Conservation (phyloP, 768 basidiomycete species). For the Pisolithus microcarpus region DNA sequence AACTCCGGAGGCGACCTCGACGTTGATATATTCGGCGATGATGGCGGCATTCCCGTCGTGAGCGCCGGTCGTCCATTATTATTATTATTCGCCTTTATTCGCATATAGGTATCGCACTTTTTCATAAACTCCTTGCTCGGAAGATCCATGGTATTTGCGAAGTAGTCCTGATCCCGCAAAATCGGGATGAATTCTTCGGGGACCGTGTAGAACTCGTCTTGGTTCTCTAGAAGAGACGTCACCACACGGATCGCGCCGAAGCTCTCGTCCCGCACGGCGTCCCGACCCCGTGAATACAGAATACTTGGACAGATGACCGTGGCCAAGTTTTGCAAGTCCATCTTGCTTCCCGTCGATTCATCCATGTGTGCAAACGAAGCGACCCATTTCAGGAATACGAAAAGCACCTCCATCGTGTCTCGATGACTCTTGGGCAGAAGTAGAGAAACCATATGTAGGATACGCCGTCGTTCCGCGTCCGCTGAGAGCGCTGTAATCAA, state of each 20-base stretch:
- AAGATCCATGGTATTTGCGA: slow-evolving; percentile 78
- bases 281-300: slow-evolving; percentile 78
- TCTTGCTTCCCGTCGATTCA: slow-evolving; percentile 94
- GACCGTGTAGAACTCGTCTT: slow-evolving; percentile 92
- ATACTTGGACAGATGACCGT: slow-evolving; percentile 99
- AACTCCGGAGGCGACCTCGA: slow-evolving; percentile 35
- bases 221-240: slow-evolving; percentile 79
- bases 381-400: slow-evolving; percentile 99
- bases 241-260: slow-evolving; percentile 83
- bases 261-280: slow-evolving; percentile 88
- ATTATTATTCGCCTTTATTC: slow-evolving; percentile 39
- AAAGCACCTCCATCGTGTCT: slow-evolving; percentile 96
- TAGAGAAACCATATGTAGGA: slow-evolving; percentile 79
- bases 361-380: slow-evolving; percentile 98
- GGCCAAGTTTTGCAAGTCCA: slow-evolving; percentile 93
- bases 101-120: slow-evolving; percentile 90
- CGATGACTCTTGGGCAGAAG: slow-evolving; percentile 89
- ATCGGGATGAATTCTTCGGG: slow-evolving; percentile 85
- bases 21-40: slow-evolving; percentile 17
- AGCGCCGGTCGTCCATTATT: slow-evolving; percentile 40
- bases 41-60: slow-evolving; percentile 19
- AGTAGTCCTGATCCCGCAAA: slow-evolving; percentile 88
- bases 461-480: slow-evolving; percentile 71
- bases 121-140: slow-evolving; percentile 94
- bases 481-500: slow-evolving; percentile 52